A percentile compares a stretch with the other conserved stretches of the same genome.
These are phyloP conservation scores for Handroanthus guayacan DNA, from an alignment of 257 asterid genomes.

Conservation along the genomic window DNA sequence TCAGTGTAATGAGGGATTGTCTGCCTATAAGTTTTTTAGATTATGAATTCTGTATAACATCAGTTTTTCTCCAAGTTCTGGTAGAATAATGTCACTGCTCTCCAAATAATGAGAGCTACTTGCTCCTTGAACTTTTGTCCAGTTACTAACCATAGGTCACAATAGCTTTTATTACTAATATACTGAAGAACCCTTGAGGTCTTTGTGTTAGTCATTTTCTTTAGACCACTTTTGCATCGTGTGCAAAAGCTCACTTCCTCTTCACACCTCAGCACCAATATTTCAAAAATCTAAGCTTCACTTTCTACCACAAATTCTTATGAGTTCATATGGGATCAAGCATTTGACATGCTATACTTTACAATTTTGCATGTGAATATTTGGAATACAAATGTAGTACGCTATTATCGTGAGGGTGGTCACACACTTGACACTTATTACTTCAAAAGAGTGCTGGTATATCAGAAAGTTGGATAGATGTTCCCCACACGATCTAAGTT, in stretches of 20 bases:
- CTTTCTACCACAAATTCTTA: not conserved
- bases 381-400: not conserved
- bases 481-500: not conserved
- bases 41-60: not conserved
- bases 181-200: slow-evolving; percentile 10
- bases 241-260: not conserved
- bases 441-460: not conserved
- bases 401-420: not conserved
- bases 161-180: not conserved
- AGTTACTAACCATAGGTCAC: not conserved
- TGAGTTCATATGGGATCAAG: not conserved
- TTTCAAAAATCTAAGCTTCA: not conserved
- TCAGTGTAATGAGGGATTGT: not conserved
- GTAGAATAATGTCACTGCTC: no score
- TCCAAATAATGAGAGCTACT: not conserved
- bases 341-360: not conserved
- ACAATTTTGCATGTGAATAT: not conserved
- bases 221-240: not conserved
- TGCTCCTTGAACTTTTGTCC: not conserved
- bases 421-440: not conserved
- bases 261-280: slow-evolving; percentile 9
- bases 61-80: not conserved
- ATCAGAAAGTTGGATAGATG: slow-evolving; percentile 3
- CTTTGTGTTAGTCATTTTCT: not conserved
- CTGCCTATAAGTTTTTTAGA: no score